Evolutionary conservation across 2,329 filamentous ascomycete genomes (phyloP).

Genomic region (Pestalotiopsis sp.): DNA sequence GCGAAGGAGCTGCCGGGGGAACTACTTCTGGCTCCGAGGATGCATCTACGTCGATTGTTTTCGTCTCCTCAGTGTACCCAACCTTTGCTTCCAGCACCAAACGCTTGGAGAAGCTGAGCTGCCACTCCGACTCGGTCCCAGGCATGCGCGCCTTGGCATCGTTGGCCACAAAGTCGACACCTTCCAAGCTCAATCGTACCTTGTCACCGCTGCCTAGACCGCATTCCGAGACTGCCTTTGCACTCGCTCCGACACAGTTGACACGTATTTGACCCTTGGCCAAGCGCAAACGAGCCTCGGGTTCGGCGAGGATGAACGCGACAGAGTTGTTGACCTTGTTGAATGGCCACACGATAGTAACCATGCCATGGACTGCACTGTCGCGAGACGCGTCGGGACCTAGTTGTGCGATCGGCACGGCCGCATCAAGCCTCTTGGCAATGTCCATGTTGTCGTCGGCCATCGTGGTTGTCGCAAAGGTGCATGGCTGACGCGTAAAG

Average conservation of each 20-base stretch:
- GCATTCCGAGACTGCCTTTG: conserved; percentile 67
- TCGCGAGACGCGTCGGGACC: conserved; percentile 46
- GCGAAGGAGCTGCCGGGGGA: background rate
- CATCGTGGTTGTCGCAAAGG: background rate
- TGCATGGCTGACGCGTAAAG: background rate
- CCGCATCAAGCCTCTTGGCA: conserved; percentile 19
- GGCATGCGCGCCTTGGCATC: conserved; percentile 48
- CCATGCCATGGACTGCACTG: conserved; percentile 65
- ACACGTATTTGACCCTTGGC: conserved; percentile 80
- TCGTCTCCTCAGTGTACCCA: conserved; percentile 49
- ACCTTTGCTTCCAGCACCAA: conserved; percentile 51
- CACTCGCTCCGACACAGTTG: conserved; percentile 71
- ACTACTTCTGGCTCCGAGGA: conserved; percentile 20
- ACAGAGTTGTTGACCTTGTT: conserved; percentile 75
- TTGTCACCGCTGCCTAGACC: conserved; percentile 79
- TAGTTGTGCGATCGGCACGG: conserved; percentile 60
- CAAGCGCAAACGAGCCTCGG: conserved; percentile 79
- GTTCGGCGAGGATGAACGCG: conserved; percentile 81
- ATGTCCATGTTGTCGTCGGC: conserved; percentile 18
- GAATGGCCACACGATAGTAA: conserved; percentile 91
- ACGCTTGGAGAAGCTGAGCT: conserved; percentile 56
- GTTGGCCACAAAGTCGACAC: conserved; percentile 66
- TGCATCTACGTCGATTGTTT: conserved; percentile 56
- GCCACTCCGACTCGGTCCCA: conserved; percentile 58
- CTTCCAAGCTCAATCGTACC: conserved; percentile 69